These are phyloP conservation scores for Avena atlantica DNA, from an alignment of 176 grass and related monocot genomes.

Conservation along the genomic window DNA sequence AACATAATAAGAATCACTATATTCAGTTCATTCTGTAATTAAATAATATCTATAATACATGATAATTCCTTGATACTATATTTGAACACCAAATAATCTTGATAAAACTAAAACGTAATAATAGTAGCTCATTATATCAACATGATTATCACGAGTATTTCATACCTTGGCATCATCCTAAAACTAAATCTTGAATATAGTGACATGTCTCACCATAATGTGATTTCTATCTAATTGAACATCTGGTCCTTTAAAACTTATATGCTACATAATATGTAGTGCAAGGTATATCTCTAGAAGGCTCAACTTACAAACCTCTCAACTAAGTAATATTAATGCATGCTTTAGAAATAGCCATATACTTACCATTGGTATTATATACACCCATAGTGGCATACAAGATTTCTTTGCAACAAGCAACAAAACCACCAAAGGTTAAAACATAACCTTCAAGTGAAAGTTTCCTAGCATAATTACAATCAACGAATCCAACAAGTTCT, in stretches of 20 bases:
- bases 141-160: background rate
- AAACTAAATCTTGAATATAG: background rate
- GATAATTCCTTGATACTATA: background rate
- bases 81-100: background rate
- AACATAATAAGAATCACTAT: background rate
- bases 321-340: background rate
- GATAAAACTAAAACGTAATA: background rate
- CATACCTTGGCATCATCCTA: background rate
- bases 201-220: background rate
- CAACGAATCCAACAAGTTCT: background rate
- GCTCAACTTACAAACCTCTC: background rate
- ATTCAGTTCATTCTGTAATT: background rate
- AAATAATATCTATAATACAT: background rate
- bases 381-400: background rate
- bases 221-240: background rate
- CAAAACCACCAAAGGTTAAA: background rate
- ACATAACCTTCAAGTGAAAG: background rate
- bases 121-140: background rate
- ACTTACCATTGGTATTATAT: background rate
- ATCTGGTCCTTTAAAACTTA: background rate
- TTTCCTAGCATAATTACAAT: background rate
- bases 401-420: background rate
- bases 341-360: background rate
- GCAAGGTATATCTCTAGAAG: background rate
- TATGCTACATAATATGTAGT: background rate